Evolutionary conservation across 345 rosid genomes (phyloP).

Genomic region (Citropsis articulata): DNA sequence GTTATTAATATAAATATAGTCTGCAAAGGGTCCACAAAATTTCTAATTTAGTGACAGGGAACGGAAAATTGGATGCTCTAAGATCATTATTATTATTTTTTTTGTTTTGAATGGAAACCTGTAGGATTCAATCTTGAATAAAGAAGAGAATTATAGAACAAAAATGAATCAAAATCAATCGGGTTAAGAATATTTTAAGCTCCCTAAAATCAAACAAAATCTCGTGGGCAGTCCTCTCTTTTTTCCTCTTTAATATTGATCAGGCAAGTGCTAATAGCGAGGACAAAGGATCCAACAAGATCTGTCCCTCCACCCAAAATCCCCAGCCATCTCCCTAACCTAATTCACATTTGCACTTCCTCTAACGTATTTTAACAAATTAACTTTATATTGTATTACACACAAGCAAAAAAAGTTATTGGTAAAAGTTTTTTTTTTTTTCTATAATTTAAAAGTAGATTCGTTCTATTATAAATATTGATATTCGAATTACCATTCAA

Average conservation of each 20-base stretch:
- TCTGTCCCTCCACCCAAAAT: too few relatives aligned
- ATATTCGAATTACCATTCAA: too few relatives aligned
- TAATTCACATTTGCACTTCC: neutral
- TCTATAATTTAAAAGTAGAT: too few relatives aligned
- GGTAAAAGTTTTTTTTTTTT: too few relatives aligned
- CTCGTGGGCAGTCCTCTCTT: neutral
- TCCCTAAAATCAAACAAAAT: neutral
- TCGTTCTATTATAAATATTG: too few relatives aligned
- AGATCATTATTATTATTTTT: too few relatives aligned
- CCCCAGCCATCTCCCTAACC: neutral
- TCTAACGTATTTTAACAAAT: too few relatives aligned
- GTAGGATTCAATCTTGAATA: neutral
- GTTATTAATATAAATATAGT: too few relatives aligned
- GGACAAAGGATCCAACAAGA: too few relatives aligned
- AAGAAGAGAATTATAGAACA: neutral
- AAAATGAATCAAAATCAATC: neutral
- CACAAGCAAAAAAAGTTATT: neutral
- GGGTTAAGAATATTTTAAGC: neutral
- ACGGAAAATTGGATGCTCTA: neutral
- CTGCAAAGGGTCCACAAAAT: neutral
- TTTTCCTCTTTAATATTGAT: neutral
- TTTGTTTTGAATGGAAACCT: too few relatives aligned
- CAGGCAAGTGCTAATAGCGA: too few relatives aligned
- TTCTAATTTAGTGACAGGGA: neutral
- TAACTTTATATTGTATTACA: too few relatives aligned